Percentiles rank a stretch among this genome's conserved stretches.
Evolutionary conservation across 2,329 filamentous ascomycete genomes (phyloP).

Genomic region (Gremmenia infestans): DNA sequence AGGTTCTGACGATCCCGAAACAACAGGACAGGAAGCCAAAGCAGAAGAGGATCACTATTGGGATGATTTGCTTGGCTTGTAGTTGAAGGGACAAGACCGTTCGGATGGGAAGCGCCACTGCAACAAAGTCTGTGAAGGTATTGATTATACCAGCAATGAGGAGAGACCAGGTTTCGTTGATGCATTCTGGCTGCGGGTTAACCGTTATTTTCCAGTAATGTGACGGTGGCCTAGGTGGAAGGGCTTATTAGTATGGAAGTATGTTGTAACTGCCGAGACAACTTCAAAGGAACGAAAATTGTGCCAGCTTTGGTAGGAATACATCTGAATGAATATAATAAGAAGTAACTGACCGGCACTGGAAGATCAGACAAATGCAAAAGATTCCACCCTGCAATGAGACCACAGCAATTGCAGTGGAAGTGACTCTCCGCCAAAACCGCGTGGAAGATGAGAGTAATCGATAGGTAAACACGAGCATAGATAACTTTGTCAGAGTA

Average conservation of each 20-base stretch:
- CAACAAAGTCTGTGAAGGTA: conserved; percentile 53
- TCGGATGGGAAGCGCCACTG: conserved; percentile 47
- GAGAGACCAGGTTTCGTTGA: conserved; percentile 46
- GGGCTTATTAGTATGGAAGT: not conserved
- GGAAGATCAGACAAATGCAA: conserved; percentile 22
- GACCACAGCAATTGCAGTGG: conserved; percentile 17
- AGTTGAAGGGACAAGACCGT: conserved; percentile 43
- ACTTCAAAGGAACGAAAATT: not conserved
- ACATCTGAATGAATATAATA: not conserved
- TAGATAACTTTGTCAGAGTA: conserved; percentile 35
- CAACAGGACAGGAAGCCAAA: conserved; percentile 44
- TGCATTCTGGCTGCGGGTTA: conserved; percentile 35
- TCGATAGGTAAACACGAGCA: conserved; percentile 31
- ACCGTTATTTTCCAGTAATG: conserved; percentile 35
- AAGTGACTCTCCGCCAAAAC: conserved; percentile 23
- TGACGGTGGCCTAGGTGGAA: conserved; percentile 31
- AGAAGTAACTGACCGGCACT: conserved; percentile 20
- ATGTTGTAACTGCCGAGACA: not conserved
- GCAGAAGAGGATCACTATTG: conserved; percentile 44
- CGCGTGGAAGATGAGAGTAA: conserved; percentile 18
- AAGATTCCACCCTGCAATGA: conserved; percentile 21
- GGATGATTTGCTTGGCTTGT: conserved; percentile 41
- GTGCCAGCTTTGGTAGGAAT: not conserved
- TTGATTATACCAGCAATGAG: conserved; percentile 53
- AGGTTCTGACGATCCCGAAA: conserved; percentile 36